phyloP scores from a whole-genome alignment of 2,329 filamentous ascomycete species.

The Paecilomyces dactylethromorphus region DNA sequence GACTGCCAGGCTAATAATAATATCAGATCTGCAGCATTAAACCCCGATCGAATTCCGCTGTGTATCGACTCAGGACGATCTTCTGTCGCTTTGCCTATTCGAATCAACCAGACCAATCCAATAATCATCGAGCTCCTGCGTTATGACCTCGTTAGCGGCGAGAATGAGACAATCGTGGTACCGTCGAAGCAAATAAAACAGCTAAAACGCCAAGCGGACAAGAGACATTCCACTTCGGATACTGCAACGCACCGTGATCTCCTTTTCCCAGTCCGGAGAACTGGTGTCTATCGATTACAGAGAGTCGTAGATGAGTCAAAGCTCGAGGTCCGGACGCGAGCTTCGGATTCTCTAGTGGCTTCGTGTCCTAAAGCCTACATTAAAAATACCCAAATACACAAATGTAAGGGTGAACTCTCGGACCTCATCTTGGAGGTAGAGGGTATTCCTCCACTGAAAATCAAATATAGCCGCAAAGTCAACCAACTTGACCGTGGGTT shows the following conservation, averaged over 20 bases:
- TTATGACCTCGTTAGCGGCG: slow-evolving; percentile 72
- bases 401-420: slow-evolving; percentile 83
- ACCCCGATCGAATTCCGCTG: slow-evolving; percentile 72
- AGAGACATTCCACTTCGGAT: slow-evolving; percentile 44
- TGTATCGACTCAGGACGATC: slow-evolving; percentile 64
- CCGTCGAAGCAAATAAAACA: slow-evolving; percentile 66
- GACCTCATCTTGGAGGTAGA: slow-evolving; percentile 75
- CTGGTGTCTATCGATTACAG: slow-evolving; percentile 77
- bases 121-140: slow-evolving; percentile 83
- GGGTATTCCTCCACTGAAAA: slow-evolving; percentile 83
- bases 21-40: slow-evolving; percentile 70
- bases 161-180: slow-evolving; percentile 74
- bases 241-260: slow-evolving; percentile 58
- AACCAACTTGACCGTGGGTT: slow-evolving; percentile 78
- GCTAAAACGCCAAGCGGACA: slow-evolving; percentile 64
- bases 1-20: slow-evolving; percentile 22
- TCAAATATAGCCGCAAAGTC: slow-evolving; percentile 83
- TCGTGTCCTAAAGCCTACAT: slow-evolving; percentile 76
- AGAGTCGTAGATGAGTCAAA: slow-evolving; percentile 91
- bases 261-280: slow-evolving; percentile 71
- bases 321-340: slow-evolving; percentile 74
- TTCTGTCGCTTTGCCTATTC: slow-evolving; percentile 67
- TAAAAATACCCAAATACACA: slow-evolving; percentile 56
- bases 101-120: slow-evolving; percentile 88
- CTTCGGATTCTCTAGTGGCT: slow-evolving; percentile 75